Conservation (phyloP, 257 asterid genomes). For the Thymus quinquecostatus region DNA sequence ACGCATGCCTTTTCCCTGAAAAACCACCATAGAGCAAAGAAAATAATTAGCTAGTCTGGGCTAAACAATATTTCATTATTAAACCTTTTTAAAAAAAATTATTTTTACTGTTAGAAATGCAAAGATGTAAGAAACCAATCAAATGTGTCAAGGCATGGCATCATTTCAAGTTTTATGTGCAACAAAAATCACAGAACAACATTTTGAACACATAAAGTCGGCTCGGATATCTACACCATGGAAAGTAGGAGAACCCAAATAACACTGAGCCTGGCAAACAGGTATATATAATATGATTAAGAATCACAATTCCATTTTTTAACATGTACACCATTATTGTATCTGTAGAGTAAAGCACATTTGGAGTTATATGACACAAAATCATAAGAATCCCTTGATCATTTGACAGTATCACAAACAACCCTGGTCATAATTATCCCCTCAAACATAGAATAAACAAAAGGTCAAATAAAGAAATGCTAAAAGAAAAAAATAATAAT, state of each 20-base stretch:
- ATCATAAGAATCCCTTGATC: slow-evolving; percentile 2
- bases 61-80: no score
- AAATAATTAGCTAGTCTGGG: slow-evolving; percentile 22
- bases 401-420: not conserved
- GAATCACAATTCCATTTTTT: not conserved
- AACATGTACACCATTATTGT: not conserved
- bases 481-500: no score
- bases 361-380: slow-evolving; percentile 1
- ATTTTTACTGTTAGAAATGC: not conserved
- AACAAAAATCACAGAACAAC: not conserved
- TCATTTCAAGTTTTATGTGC: not conserved
- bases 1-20: slow-evolving; percentile 80
- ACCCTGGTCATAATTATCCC: not conserved
- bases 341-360: slow-evolving; percentile 13
- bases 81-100: not conserved
- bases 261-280: slow-evolving; percentile 2
- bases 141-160: not conserved
- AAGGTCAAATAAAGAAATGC: slow-evolving; percentile 5
- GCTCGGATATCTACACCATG: not conserved
- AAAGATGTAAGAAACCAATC: not conserved
- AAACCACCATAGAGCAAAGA: slow-evolving; percentile 32
- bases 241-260: not conserved
- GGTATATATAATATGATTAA: not conserved
- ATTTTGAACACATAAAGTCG: not conserved
- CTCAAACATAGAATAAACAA: slow-evolving; percentile 9